A percentile compares a stretch with the other conserved stretches of the same genome.
Evolutionary conservation across 176 grass and related monocot species (phyloP).

Genomic region (Cymbopogon citratus): DNA sequence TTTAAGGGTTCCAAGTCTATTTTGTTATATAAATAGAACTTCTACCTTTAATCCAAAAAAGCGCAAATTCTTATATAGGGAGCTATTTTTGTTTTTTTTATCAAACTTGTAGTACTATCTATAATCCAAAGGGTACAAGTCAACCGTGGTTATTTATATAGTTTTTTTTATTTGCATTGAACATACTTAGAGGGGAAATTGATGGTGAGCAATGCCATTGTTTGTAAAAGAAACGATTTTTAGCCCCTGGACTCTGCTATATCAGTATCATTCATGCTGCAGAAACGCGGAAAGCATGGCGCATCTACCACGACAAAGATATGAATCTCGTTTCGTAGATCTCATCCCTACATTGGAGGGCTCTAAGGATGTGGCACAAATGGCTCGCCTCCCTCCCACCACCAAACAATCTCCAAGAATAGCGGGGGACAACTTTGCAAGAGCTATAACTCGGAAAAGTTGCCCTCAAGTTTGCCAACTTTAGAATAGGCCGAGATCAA

Average conservation of each 20-base stretch:
- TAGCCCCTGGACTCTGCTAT: not conserved
- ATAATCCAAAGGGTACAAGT: not conserved
- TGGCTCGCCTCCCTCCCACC: conserved; percentile 15
- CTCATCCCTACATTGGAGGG: conserved; percentile 13
- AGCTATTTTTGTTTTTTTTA: too few species aligned
- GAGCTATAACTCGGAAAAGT: conserved; percentile 29
- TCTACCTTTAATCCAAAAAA: too few species aligned
- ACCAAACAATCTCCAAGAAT: conserved; percentile 40
- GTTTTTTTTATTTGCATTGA: too few species aligned
- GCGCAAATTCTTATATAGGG: too few species aligned
- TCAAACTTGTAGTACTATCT: not conserved
- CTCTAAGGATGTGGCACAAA: conserved; percentile 3
- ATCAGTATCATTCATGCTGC: not conserved
- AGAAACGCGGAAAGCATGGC: not conserved
- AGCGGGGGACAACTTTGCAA: not conserved
- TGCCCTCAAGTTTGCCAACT: conserved; percentile 30
- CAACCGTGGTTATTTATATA: not conserved
- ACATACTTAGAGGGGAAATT: too few species aligned
- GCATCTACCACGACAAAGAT: not conserved
- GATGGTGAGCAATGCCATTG: not conserved
- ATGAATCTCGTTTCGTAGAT: conserved; percentile 11
- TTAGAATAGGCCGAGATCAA: conserved; percentile 33
- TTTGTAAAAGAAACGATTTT: not conserved
- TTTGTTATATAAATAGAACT: too few species aligned
- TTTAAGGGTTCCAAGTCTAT: not conserved